Percentiles rank a stretch among this genome's conserved stretches.
Evolutionary conservation across 768 basidiomycete genomes (phyloP).

Genomic region (Phylloporus sp.): DNA sequence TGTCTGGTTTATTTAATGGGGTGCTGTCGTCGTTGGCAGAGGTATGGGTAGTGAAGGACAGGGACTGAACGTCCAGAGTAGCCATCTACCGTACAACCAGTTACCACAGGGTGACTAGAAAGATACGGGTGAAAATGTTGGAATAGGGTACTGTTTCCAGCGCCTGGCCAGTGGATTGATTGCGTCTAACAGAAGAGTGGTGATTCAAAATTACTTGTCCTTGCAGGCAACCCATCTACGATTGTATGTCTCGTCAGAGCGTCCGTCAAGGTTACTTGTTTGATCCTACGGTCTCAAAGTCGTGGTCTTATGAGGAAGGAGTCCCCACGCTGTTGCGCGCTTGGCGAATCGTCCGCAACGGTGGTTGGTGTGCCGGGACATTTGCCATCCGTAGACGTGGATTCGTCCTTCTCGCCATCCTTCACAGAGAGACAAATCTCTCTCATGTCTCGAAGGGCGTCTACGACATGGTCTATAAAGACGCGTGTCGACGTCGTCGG

Average conservation of each 20-base stretch:
- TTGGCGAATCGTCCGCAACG: not conserved
- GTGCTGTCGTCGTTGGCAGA: not conserved
- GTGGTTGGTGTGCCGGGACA: not conserved
- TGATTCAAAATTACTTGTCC: slow-evolving; percentile 2
- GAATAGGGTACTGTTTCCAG: not conserved
- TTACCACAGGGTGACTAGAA: too few relatives aligned
- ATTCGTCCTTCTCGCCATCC: slow-evolving; percentile 5
- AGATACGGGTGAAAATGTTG: not conserved
- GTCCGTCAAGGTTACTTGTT: not conserved
- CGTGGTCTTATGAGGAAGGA: slow-evolving; percentile 12
- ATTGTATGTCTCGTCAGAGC: not conserved
- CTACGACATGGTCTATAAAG: slow-evolving; percentile 60
- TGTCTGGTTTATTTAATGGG: too few relatives aligned
- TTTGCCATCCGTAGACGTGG: not conserved
- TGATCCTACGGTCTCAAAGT: slow-evolving; percentile 8
- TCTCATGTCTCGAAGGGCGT: slow-evolving; percentile 70
- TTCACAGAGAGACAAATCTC: slow-evolving; percentile 37
- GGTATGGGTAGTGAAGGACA: too few relatives aligned
- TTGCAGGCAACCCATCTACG: not conserved
- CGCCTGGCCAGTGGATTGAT: not conserved
- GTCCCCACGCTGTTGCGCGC: not conserved
- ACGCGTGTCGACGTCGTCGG: slow-evolving; percentile 62
- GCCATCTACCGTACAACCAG: too few relatives aligned
- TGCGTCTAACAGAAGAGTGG: slow-evolving; percentile 3
- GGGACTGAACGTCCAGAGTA: too few relatives aligned